Base-by-base conservation (phyloP, 805 yeast species). In the Tetrapisispora nanseiensis region DNA sequence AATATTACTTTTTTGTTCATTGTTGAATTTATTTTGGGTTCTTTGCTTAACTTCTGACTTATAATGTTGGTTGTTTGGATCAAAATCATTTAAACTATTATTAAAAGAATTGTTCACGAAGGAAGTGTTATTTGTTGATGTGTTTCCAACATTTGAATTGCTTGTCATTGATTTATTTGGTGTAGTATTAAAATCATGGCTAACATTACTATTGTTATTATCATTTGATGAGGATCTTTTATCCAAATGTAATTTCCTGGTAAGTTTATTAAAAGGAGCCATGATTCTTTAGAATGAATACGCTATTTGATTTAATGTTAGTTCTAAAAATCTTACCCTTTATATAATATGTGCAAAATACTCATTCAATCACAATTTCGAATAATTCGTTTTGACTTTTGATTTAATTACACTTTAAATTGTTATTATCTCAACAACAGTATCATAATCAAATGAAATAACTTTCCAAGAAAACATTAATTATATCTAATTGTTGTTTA, bases 221-320 rank as follows among this genome's bases (percentile, higher is more conserved):
- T 36, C 42, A 39, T 36, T 39, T 37, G 51, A 38, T 38, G 43
- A 40, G 9, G 47, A 38, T 32, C 46, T 46, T 39, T 54, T 51
- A 16, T 62, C 69, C 43, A 60, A 63, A 40, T 66, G 65, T 51
- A 63, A 67, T 54, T 71, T 74, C 53, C 67, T 71, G 15, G 76
- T 75, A 55, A 77, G 75, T 16, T 35, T 35, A 55, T 73, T 75
- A 59, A 76, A 76, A 19, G 80, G 74, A 16, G 80, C 75, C 80
- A 75, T 75, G 4, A 2, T 34, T 22, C 21, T 7, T 15, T 28
- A 12, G n/a, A 6, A 27, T 6, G 19, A n/a, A n/a, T n/a, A n/a
- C n/a, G n/a, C n/a, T n/a, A n/a, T n/a, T n/a, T n/a, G n/a, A n/a
- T n/a, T n/a, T n/a, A n/a, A n/a, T n/a, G n/a, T n/a, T n/a, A n/a